Evolutionary conservation across 352 stramenopile genomes (phyloP), one percentile per base, ranked within the genome.

Genomic region (Globisporangium canariense): DNA sequence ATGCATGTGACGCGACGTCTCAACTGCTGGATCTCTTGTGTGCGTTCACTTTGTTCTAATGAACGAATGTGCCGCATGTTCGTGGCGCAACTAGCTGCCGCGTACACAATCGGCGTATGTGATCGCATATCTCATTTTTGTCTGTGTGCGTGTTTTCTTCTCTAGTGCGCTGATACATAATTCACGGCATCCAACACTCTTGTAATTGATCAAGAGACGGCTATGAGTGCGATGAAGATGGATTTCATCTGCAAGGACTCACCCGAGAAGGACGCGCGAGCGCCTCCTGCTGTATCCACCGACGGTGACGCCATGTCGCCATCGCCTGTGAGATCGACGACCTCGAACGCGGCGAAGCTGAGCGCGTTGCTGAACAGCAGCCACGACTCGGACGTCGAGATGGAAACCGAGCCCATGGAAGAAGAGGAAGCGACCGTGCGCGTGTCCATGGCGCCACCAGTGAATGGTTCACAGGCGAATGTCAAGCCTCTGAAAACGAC

Each of bases 221-320:
- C 25, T 28, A 28, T 89, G 78, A 90, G 80, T 62, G 80, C 80
- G 20, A 91, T 91, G 83, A 91, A 90, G 57, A 89, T 91, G 83
- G 80, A 89, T 57, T 91, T 90, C 53, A 91, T 91, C 70, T 89
- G 78, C 69, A 79, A 87, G 69, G 78, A 91, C 64, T 68, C 70
- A 36, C 63, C 66, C 59, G 65, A 78, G 60, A 65, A 50, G 22
- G 58, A 65, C 8, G 60, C 22, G 5, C 20, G 22, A 25, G 34
- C 25, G 18, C 28, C n/a, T 34, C 46, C 58, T 41, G 34, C 8
- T 47, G 60, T 41, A 14, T 14, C 36, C 3, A 16, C 68, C 49
- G 14, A 14, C 45, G 38, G 11, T 18, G 40, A 22, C 38, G 36
- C 3, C 60, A 25, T 16, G 13, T 41, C 10, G 18, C 20, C 16